Evolutionary conservation across 768 basidiomycete species (phyloP), one percentile per base, ranked within the genome.

Genomic region (Candolleomyces eurysporus): DNA sequence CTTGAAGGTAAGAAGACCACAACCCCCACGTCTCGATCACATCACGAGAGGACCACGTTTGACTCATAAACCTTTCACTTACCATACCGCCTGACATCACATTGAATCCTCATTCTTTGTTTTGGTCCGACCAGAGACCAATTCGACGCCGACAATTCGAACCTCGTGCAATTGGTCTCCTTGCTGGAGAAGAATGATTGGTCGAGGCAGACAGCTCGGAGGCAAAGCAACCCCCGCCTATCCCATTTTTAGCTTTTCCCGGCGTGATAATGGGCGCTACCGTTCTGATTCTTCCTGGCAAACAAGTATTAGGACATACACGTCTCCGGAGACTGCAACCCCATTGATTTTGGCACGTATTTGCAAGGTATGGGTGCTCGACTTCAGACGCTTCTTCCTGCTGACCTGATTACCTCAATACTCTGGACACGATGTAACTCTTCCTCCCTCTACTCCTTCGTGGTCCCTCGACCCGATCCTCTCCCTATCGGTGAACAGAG

Each of bases 391-490:
- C 42, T n/a, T 14, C 16, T 13, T 9, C 36, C 21, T 51, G 46
- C 26, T 48, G 2, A 36, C 16, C 48, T 52, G 17, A 49, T 13
- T 31, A 5, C 62, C 81, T 87, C 45, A 77, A 77, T 4, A 79
- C 82, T 17, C 86, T 89, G 70, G 88, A 17, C 88, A 90, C 51
- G 87, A 86, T 0, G 68, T 89, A 10, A 87, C 57, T 78, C 78
- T 0, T 55, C 71, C 57, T 78, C 72, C 26, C 78, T 88, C 31
- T 79, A 79, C 64, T 81, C 80, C 11, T 64, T 63, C 22, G 76
- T 82, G 26, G 59, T 60, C 0, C 67, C 71, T 5, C 76, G 80
- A 7, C 80, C 80, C 4, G 75, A 75, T 0, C 68, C 76, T 0
- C 65, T 76, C 5, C 64, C 74, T 2, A 59, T 72, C 17, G 59